Base-by-base conservation (phyloP, 257 asterid genomes). In the Solanum gandarillasii region DNA sequence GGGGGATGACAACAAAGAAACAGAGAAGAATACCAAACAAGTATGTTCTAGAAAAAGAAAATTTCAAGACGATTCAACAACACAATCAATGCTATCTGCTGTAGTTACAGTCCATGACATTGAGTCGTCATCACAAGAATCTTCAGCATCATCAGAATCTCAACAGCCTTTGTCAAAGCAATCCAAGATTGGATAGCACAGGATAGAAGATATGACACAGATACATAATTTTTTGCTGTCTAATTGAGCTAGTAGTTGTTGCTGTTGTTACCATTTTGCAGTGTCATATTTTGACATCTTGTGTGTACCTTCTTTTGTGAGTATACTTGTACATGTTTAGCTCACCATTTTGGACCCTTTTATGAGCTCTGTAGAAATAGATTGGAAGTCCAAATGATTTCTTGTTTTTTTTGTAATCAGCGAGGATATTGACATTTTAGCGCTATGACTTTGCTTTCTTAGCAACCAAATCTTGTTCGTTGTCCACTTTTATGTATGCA, bases 21-120 rank as follows among this genome's bases (percentile, higher is more conserved):
- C 41, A 18, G 85, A 81, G 20, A 29, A 48, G 20, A 82, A 2
- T 25, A 46, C 18, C 7, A 48, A n/a, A 76, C 89, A 78, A 81
- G 74, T 32, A 4, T 84, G 91, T 5, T 87, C 90, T 3, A 90
- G 87, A 29, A 95, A 94, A 92, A 90, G 98, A 85, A 94, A 94
- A 90, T 32, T 41, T 9, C 72, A 27, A 1, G 93, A 90, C 0
- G 90, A 90, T 16, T 79, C 88, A 55, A 41, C 70, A 18, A 43
- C 88, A 2, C 65, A 78, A 41, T 7, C 78, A 8, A 83, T 41
- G 29, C 74, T 88, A 2, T 83, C 89, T 2, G 7, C 87, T 70
- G 6, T 43, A 48, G 68, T 11, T 29, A 16, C 85, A 29, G 85
- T 4, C 20, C 41, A 1, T 48, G 85, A 29, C 36, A 18, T 81